Evolutionary conservation across 768 basidiomycete genomes (phyloP), one percentile per base, ranked within the genome.

Genomic region (Leccinum aurantiacum): DNA sequence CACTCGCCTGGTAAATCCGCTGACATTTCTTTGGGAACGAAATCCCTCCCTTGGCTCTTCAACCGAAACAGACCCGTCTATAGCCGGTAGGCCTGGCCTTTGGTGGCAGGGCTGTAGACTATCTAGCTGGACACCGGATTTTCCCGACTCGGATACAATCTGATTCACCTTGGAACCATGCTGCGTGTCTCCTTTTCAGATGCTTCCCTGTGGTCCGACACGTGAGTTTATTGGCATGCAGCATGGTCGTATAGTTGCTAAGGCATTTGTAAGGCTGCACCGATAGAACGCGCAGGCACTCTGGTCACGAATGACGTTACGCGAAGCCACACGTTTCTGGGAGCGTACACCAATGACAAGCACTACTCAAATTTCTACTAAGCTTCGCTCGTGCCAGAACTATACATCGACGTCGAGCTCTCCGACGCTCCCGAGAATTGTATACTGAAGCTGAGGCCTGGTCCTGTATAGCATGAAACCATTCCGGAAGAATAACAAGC

Each of bases 31-130:
- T 47, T 71, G 70, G 70, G 70, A 71, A 50, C 67, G 67, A 31
- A 56, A 56, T 35, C 50, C 62, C 15, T 38, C 51, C 3, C 6
- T 24, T 19, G 1, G 19, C 25, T 19, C 14, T 22, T 10, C 22
- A 0, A 46, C 53, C 1, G 60, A 50, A 13, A 19, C 47, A 17
- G 37, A 51, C 33, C 0, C 17, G 8, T 19, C 29, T 9, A 29
- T 14, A 24, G 47, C n/a, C 25, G 63, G 37, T 73, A 74, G 76
- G 37, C 79, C 82, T 1, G 77, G 76, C 0, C 60, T 84, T 17
- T 84, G 82, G 82, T 70, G 69, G 69, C 56, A 71, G 6, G 69
- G 61, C 1, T 58, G 24, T 14, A 71, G 59, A 33, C 50, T 70
- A 27, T 44, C 2, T 33, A 70, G 65, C 15, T 70, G 69, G 69